phyloP scores from a whole-genome alignment of 176 grass and related monocot species.

The Tuctoria greenei region DNA sequence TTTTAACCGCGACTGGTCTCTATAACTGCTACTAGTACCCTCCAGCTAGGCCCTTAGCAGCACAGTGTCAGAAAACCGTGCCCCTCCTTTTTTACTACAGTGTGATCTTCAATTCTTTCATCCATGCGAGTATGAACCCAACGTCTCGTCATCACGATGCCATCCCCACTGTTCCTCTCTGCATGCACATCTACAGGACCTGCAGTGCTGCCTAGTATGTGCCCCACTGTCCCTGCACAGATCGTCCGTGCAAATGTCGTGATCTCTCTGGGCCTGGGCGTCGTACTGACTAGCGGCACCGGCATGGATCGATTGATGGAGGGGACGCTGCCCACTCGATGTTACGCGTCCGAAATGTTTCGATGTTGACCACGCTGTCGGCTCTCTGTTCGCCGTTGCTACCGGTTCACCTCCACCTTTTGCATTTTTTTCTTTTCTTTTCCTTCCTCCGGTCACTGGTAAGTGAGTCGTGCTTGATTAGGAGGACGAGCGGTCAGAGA shows the following conservation, averaged over 20 bases:
- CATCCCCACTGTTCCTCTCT: background rate
- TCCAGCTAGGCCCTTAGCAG: background rate
- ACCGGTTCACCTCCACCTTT: background rate
- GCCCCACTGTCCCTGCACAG: background rate
- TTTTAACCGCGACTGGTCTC: background rate
- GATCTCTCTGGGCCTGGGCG: background rate
- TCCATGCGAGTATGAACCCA: background rate
- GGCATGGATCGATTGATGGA: background rate
- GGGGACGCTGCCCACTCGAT: background rate
- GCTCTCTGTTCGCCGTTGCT: background rate
- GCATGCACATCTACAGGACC: background rate
- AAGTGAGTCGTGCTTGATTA: background rate
- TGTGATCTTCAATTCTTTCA: too few species aligned
- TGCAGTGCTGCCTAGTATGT: background rate
- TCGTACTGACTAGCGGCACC: background rate
- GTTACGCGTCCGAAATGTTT: background rate
- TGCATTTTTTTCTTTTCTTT: background rate
- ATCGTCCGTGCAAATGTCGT: background rate
- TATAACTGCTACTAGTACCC: background rate
- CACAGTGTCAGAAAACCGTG: background rate
- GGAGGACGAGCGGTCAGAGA: background rate
- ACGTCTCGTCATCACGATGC: too few species aligned
- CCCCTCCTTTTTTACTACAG: too few species aligned
- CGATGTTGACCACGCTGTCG: background rate
- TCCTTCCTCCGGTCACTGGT: background rate